Conservation (phyloP, 331 rosid species). For the Pyrus hybrid region DNA sequence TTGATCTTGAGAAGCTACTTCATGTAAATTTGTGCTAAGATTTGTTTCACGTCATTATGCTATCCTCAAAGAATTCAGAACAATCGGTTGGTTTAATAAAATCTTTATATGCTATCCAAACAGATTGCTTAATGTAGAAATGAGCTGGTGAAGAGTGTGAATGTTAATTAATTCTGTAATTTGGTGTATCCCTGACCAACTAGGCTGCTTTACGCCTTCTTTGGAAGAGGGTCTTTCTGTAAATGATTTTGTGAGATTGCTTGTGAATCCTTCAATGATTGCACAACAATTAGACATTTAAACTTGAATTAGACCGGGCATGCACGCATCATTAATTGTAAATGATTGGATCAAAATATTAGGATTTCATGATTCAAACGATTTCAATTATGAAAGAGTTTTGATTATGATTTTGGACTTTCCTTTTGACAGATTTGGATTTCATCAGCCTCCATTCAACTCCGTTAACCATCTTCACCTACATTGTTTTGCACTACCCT, state of each 20-base stretch:
- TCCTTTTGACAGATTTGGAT: conserved; percentile 62
- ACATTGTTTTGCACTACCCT: conserved; percentile 75
- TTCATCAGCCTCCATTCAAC: conserved; percentile 93
- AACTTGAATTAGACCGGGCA: background rate
- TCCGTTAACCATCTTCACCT: conserved; percentile 79
- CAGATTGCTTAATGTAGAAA: background rate
- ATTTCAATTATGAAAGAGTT: background rate
- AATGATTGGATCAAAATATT: background rate
- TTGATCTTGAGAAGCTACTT: conserved; percentile 9
- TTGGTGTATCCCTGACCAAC: background rate
- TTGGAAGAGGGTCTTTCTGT: background rate
- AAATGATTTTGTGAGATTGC: background rate
- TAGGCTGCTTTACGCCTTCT: background rate
- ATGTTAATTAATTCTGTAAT: background rate
- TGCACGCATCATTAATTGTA: background rate
- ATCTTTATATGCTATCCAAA: background rate
- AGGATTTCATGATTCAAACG: background rate
- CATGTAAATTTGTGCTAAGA: background rate
- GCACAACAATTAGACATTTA: background rate
- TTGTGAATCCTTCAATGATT: background rate
- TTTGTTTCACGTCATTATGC: background rate
- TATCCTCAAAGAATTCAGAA: background rate
- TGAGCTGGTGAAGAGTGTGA: background rate
- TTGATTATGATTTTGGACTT: background rate
- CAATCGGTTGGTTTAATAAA: background rate